phyloP scores from a whole-genome alignment of 768 basidiomycete genomes.

The Pleurotus salmoneostramineus region DNA sequence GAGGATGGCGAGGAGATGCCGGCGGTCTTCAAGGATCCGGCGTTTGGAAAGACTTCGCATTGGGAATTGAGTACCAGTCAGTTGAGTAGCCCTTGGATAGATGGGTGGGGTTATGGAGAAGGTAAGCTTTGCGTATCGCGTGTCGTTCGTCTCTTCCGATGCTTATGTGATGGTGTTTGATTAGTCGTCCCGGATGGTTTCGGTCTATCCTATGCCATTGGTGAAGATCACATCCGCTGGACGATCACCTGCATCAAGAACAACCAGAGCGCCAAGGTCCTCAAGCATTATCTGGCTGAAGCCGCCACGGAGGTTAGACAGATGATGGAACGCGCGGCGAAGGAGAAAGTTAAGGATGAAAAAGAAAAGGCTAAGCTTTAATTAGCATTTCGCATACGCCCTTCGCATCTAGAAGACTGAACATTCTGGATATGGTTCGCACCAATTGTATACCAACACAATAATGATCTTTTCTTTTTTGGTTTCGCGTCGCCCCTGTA shows the following conservation, averaged over 20 bases:
- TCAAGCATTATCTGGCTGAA: slow-evolving; percentile 71
- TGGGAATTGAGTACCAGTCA: slow-evolving; percentile 96
- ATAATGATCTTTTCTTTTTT: too few relatives aligned
- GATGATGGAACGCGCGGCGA: slow-evolving; percentile 70
- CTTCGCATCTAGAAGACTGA: too few relatives aligned
- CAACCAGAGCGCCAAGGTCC: slow-evolving; percentile 38
- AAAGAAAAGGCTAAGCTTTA: slow-evolving; percentile 24
- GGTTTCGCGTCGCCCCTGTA: too few relatives aligned
- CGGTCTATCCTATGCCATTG: slow-evolving; percentile 89
- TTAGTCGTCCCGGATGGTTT: slow-evolving; percentile 89
- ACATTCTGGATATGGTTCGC: too few relatives aligned
- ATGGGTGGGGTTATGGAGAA: slow-evolving; percentile 98
- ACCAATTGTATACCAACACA: too few relatives aligned
- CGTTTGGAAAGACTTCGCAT: slow-evolving; percentile 67
- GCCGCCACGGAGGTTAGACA: slow-evolving; percentile 73
- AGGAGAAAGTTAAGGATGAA: slow-evolving; percentile 31
- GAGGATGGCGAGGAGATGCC: slow-evolving; percentile 67
- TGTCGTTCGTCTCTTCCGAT: background rate
- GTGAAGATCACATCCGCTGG: slow-evolving; percentile 82
- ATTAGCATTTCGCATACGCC: background rate
- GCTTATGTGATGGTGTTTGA: slow-evolving; percentile 7
- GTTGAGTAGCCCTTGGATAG: slow-evolving; percentile 74
- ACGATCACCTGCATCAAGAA: slow-evolving; percentile 74
- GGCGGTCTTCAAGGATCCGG: slow-evolving; percentile 68
- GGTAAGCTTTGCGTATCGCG: slow-evolving; percentile 39